phyloP scores from a whole-genome alignment of 2,329 filamentous ascomycete species.

The Monosporascus sp. region DNA sequence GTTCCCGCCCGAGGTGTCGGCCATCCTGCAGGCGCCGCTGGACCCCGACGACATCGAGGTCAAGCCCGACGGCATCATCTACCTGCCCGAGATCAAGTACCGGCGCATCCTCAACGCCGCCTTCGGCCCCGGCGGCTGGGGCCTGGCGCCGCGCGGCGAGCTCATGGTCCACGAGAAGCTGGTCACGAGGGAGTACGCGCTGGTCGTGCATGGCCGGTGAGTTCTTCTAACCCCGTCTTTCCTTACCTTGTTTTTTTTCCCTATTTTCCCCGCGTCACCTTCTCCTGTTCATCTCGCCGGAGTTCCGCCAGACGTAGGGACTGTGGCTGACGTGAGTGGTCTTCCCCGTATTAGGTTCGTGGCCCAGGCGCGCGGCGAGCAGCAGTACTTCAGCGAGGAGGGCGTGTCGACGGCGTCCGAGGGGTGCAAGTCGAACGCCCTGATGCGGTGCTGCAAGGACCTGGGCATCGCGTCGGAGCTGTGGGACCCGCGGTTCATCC shows the following conservation, averaged over 20 bases:
- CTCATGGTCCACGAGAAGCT: slow-evolving; percentile 76
- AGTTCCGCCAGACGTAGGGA: background rate
- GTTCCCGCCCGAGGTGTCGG: slow-evolving; percentile 65
- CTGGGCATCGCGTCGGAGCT: slow-evolving; percentile 90
- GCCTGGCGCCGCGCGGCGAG: slow-evolving; percentile 81
- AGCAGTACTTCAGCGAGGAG: slow-evolving; percentile 86
- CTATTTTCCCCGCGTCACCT: background rate
- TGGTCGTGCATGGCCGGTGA: slow-evolving; percentile 82
- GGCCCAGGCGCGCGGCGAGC: slow-evolving; percentile 87
- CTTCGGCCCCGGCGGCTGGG: slow-evolving; percentile 95
- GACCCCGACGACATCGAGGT: slow-evolving; percentile 79
- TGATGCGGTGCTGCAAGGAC: slow-evolving; percentile 98
- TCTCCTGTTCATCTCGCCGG: background rate
- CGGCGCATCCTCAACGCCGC: slow-evolving; percentile 81
- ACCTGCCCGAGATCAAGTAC: slow-evolving; percentile 98
- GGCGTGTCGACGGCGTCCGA: slow-evolving; percentile 91
- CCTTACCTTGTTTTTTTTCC: background rate
- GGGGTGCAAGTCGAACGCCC: slow-evolving; percentile 93
- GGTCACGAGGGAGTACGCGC: slow-evolving; percentile 85
- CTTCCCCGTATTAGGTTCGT: slow-evolving; percentile 59
- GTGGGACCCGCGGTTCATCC: slow-evolving; percentile 92
- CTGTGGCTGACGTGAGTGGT: too few species aligned
- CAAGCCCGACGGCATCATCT: slow-evolving; percentile 95
- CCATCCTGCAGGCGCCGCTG: slow-evolving; percentile 63
- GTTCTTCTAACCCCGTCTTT: slow-evolving; percentile 30